These are phyloP conservation scores for Chlamydomonas incerta DNA, from an alignment of 139 green algal genomes.

Conservation along the genomic window DNA sequence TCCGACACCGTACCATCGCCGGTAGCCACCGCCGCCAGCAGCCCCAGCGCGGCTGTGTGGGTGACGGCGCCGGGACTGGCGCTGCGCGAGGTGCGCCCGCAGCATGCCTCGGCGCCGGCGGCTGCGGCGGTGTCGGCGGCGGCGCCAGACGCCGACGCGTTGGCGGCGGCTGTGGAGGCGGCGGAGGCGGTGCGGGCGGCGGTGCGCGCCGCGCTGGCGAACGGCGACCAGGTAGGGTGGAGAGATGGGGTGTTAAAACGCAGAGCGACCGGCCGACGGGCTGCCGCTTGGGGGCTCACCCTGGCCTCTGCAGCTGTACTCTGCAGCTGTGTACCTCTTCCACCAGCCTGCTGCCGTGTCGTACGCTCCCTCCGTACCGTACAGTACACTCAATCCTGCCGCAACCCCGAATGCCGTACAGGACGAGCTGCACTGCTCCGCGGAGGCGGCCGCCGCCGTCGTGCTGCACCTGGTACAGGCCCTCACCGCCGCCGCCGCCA, in stretches of 20 bases:
- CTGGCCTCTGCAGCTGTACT: no score
- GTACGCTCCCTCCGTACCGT: no score
- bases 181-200: conserved; percentile 9
- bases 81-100: neutral
- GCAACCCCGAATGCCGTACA: no score
- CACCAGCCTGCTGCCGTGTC: no score
- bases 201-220: conserved; percentile 1
- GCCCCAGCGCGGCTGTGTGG: neutral
- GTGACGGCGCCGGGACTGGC: conserved; percentile 7
- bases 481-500: neutral
- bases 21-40: neutral
- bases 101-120: neutral
- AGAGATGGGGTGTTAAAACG: no score
- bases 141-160: neutral
- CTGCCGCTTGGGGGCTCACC: no score
- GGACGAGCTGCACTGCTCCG: neutral
- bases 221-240: neutral
- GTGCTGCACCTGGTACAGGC: conserved; percentile 16
- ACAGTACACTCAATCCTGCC: no score
- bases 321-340: no score
- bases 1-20: neutral
- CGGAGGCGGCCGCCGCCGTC: conserved; percentile 14
- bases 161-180: neutral
- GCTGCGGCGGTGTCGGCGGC: neutral
- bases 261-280: no score